Evolutionary conservation across 1,139 yeast species (phyloP), one percentile per base, ranked within the genome.

Genomic region (Magnusiomyces suaveolens): DNA sequence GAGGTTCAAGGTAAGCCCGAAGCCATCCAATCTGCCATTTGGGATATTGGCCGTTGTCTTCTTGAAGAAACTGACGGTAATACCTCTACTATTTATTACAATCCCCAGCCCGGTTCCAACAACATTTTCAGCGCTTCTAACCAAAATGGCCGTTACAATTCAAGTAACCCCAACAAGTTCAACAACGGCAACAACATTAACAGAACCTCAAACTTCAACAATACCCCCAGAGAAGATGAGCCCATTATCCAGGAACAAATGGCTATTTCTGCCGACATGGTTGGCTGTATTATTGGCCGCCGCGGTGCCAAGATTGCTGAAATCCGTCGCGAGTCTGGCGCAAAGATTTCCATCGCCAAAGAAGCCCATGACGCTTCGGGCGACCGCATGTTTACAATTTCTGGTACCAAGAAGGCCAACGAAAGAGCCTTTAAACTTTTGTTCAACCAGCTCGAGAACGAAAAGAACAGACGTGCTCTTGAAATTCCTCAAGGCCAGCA

Each of bases 251-350:
- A 74, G 52, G 71, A 71, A 38, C 54, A 53, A 39, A 74, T 83
- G 39, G 72, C 79, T 23, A 84, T 88, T 67, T 88, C 95, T 44
- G 83, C 86, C 62, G 89, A 83, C 57, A 83, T 84, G 74, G 96
- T 89, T 52, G 97, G 97, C 50, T 94, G 96, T 52, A 76, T 89
- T 56, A 87, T 89, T 64, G 97, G 97, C 61, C 84, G 84, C 64
- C 83, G 84, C 61, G 96, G 96, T 48, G 74, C 87, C 48, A 79
- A 95, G 71, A 87, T 89, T 63, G 94, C 87, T 67, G 95, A 90
- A 55, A 86, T 89, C 54, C 79, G 96, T 62, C 81, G 85, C 63
- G 79, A 78, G 48, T 81, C 90, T 55, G 92, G 92, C 43, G 92
- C 96, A 33, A 79, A 82, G 53, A 88, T 89, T 66, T 82, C 84